Conservation (phyloP, 192 early-diverging fungal genomes). For the Paraglomus brasilianum region DNA sequence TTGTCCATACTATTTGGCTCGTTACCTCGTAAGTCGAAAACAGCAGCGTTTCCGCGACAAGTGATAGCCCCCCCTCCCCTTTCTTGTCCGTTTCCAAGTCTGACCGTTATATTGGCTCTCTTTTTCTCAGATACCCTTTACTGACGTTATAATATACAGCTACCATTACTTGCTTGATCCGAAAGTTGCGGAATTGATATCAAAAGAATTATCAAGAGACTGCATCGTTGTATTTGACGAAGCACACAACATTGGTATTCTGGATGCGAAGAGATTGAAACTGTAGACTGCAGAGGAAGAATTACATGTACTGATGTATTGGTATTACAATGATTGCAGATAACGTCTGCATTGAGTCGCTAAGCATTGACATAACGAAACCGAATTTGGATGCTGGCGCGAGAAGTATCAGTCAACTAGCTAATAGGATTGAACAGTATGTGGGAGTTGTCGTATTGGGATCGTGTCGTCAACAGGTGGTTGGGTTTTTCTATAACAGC, state of each 20-base stretch:
- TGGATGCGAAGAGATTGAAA: too few relatives aligned
- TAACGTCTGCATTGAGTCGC: slow-evolving; percentile 97
- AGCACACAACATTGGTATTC: slow-evolving; percentile 95
- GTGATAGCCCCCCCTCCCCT: too few relatives aligned
- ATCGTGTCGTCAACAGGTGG: too few relatives aligned
- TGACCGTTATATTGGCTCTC: slow-evolving; percentile 9
- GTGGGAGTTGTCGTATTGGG: too few relatives aligned
- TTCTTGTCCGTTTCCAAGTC: too few relatives aligned
- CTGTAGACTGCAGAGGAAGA: not conserved
- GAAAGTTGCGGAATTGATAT: slow-evolving; percentile 97
- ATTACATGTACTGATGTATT: not conserved
- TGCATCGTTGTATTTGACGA: slow-evolving; percentile 99
- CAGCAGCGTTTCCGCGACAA: too few relatives aligned
- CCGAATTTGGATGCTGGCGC: slow-evolving; percentile 89
- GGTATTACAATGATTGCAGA: slow-evolving; percentile 55
- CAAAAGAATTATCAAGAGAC: slow-evolving; percentile 90
- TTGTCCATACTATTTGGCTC: slow-evolving; percentile 95
- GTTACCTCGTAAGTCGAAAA: slow-evolving; percentile 68
- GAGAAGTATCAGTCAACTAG: slow-evolving; percentile 68
- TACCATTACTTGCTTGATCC: slow-evolving; percentile 99
- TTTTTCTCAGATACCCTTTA: slow-evolving; percentile 65
- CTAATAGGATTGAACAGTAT: slow-evolving; percentile 70
- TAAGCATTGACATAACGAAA: slow-evolving; percentile 91
- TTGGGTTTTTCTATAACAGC: too few relatives aligned
- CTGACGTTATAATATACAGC: slow-evolving; percentile 97